Base-by-base conservation (phyloP, 2,329 filamentous ascomycete genomes). In the Aspergillus glaucus region DNA sequence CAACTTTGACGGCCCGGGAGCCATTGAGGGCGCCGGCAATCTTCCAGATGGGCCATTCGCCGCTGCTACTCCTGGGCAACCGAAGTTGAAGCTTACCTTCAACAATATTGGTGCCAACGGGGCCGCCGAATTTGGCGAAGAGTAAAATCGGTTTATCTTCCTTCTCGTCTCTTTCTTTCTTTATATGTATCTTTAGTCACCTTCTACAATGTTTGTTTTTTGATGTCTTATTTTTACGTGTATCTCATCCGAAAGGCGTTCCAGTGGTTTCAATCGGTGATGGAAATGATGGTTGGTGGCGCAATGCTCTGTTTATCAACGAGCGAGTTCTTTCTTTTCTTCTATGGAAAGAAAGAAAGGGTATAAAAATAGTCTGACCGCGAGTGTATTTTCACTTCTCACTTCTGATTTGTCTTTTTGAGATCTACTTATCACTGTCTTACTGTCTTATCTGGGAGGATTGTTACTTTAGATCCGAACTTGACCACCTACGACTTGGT, bases 11-110 rank as follows among this genome's bases (percentile, higher is more conserved):
- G 75, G 76, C 47, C 66, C 70, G 10, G 70, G 64, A n/a, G 72
- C 14, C 14, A 32, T 6, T 52, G 77, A 75, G 15, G 65, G 63
- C 37, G 78, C 76, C 6, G 76, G 75, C 6, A 72, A 72, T 17
- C 71, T 73, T 17, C 71, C 74, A 12, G 78, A 73, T 6, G 69
- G 69, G 24, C 86, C 87, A 21, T 76, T 85, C 60, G 79, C 82
- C 32, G 66, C 75, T 52, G 66, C 76, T 22, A 77, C 76, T 17
- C 70, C 75, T 12, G 82, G 80, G 3, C 76, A 85, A 43, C 70
- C 70, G 49, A 91, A 79, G 62, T 61, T 92, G 69, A 90, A 86
- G 73, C 75, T 92, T 53, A 86, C 75, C 19, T 77, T 80, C 57
- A 78, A 76, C 50, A 67, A 64, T 47, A 59, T 57, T 3, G 68